These are phyloP conservation scores for Arachnomyces sp. DNA, from an alignment of 2,329 filamentous ascomycete species.

Conservation along the genomic window DNA sequence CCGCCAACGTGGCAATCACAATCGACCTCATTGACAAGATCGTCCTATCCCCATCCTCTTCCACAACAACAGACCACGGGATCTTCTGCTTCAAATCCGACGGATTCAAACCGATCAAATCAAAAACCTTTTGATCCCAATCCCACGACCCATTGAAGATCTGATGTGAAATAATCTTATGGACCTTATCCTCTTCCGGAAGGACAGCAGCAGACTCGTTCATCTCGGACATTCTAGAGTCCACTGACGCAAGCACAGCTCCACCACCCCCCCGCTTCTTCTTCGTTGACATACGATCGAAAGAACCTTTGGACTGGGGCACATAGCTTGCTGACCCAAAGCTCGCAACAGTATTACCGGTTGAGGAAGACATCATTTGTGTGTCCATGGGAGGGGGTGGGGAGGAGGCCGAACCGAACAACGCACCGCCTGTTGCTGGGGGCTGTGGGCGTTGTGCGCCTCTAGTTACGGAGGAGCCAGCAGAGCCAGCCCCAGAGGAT, in stretches of 20 bases:
- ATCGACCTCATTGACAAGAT: conserved; percentile 1
- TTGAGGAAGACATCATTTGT: too few species aligned
- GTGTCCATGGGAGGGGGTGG: too few species aligned
- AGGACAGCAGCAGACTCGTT: conserved; percentile 3
- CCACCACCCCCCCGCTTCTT: neutral
- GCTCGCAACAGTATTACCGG: neutral
- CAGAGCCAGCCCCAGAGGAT: too few species aligned
- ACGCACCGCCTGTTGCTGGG: too few species aligned
- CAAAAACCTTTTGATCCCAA: conserved; percentile 22
- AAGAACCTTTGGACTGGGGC: neutral
- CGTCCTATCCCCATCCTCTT: conserved; percentile 5
- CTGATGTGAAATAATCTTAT: conserved; percentile 48
- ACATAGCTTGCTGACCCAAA: neutral
- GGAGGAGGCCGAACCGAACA: too few species aligned
- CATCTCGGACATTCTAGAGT: neutral
- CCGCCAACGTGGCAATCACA: conserved; percentile 31
- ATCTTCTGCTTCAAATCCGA: conserved; percentile 1
- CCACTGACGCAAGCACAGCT: neutral
- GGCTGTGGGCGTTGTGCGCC: too few species aligned
- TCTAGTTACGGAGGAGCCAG: too few species aligned
- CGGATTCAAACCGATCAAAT: conserved; percentile 11
- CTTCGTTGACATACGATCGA: neutral
- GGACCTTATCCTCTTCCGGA: conserved; percentile 22
- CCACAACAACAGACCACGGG: conserved; percentile 5
- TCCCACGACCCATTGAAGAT: conserved; percentile 50